Percentiles rank a stretch among this genome's conserved stretches.
phyloP scores from a whole-genome alignment of 257 asterid genomes.

The Voacanga thouarsii region DNA sequence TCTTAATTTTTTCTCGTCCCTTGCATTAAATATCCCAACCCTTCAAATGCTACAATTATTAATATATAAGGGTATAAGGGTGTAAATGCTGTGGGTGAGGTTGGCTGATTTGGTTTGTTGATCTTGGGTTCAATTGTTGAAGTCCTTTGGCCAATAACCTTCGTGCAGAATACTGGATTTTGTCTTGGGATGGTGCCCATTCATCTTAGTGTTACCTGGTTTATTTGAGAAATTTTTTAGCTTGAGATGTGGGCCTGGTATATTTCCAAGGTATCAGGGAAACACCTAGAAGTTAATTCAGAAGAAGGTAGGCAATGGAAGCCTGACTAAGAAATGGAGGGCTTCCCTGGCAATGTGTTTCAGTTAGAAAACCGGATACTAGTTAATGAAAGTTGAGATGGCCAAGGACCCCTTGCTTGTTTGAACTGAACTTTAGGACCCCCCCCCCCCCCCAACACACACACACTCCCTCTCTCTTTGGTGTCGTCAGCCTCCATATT shows the following conservation, averaged over 20 bases:
- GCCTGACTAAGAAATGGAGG: neutral
- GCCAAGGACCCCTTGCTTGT: neutral
- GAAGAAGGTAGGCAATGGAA: neutral
- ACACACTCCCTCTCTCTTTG: no score
- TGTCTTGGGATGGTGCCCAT: neutral
- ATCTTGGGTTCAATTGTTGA: neutral
- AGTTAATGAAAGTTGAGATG: neutral
- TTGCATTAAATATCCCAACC: neutral
- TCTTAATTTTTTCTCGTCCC: neutral
- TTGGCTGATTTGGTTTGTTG: conserved; percentile 1
- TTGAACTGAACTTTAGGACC: neutral
- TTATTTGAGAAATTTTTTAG: neutral
- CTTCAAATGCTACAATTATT: neutral
- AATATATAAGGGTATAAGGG: neutral
- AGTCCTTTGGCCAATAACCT: neutral
- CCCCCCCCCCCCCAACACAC: no score
- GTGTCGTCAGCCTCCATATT: neutral
- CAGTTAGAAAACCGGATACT: neutral
- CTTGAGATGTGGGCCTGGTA: neutral
- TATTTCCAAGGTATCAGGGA: neutral
- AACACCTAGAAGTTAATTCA: neutral
- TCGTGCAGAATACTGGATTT: no score
- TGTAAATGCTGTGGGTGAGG: neutral
- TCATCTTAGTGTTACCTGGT: neutral
- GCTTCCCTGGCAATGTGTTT: neutral